A percentile compares a stretch with the other conserved stretches of the same genome.
Evolutionary conservation across 2,329 filamentous ascomycete genomes (phyloP).

Genomic region (Talaromyces islandicus): DNA sequence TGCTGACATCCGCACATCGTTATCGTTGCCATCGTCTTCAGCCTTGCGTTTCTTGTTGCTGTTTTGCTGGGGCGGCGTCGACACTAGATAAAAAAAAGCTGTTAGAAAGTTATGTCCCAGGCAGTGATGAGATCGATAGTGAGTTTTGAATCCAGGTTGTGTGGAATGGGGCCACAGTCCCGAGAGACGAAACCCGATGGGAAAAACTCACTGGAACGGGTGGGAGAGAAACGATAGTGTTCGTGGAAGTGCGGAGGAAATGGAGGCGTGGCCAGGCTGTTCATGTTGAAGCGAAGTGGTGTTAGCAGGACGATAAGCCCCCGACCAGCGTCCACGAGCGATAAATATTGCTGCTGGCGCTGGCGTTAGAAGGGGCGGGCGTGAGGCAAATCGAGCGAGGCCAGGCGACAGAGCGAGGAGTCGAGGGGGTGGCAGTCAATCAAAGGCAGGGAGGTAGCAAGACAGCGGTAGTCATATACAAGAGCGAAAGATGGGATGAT

Average conservation of each 20-base stretch:
- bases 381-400: background rate
- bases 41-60: conserved; percentile 76
- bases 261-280: conserved; percentile 54
- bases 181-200: conserved; percentile 4
- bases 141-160: background rate
- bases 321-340: conserved; percentile 6
- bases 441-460: background rate
- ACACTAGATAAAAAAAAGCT: conserved; percentile 19
- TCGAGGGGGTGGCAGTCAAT: background rate
- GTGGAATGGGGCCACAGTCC: background rate
- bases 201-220: conserved; percentile 49
- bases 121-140: background rate
- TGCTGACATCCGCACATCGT: conserved; percentile 81
- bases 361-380: background rate
- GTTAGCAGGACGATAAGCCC: conserved; percentile 15
- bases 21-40: conserved; percentile 58
- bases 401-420: background rate
- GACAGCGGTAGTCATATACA: background rate
- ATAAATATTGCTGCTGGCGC: background rate
- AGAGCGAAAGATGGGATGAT: background rate
- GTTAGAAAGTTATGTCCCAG: background rate
- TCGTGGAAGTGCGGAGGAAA: conserved; percentile 59
- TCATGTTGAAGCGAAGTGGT: conserved; percentile 46
- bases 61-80: conserved; percentile 34
- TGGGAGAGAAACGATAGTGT: conserved; percentile 54